Percentiles rank a stretch among this genome's conserved stretches.
Conservation (phyloP, 225 moss, liverwort and hornwort species). For the Straminergon stramineum region DNA sequence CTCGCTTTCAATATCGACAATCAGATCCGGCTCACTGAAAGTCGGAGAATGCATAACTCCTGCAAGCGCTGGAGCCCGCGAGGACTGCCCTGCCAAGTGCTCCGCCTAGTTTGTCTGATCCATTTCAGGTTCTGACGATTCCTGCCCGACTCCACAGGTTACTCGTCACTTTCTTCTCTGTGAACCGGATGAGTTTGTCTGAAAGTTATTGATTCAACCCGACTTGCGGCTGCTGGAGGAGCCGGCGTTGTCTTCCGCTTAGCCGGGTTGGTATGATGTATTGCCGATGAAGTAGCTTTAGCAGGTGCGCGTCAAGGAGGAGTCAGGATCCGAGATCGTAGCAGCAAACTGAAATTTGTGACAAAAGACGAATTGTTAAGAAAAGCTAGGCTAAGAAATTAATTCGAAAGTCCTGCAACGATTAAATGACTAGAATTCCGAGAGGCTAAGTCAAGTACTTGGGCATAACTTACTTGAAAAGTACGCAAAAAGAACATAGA, state of each 20-base stretch:
- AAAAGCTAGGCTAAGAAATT: not conserved
- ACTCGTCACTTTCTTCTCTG: no score
- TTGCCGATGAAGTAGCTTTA: no score
- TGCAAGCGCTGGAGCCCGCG: not conserved
- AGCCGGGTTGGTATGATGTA: no score
- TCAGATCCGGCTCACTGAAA: not conserved
- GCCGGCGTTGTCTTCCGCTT: no score
- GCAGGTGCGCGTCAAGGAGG: not conserved
- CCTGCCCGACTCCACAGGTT: not conserved
- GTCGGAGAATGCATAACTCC: not conserved
- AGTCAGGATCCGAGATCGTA: not conserved
- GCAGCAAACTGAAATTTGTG: not conserved
- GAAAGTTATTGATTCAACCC: no score
- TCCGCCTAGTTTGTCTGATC: not conserved
- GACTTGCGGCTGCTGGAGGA: no score
- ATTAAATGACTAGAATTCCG: no score
- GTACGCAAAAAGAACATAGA: not conserved
- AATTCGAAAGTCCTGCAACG: not conserved
- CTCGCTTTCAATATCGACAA: not conserved
- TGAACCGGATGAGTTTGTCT: no score
- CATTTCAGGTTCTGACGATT: not conserved
- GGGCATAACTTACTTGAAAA: not conserved
- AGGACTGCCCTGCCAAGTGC: no score
- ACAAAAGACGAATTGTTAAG: not conserved
- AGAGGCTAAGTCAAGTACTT: not conserved